Percentiles rank a stretch among this genome's conserved stretches.
Conservation (phyloP, 192 early-diverging fungal species). For the Piromyces finnis region DNA sequence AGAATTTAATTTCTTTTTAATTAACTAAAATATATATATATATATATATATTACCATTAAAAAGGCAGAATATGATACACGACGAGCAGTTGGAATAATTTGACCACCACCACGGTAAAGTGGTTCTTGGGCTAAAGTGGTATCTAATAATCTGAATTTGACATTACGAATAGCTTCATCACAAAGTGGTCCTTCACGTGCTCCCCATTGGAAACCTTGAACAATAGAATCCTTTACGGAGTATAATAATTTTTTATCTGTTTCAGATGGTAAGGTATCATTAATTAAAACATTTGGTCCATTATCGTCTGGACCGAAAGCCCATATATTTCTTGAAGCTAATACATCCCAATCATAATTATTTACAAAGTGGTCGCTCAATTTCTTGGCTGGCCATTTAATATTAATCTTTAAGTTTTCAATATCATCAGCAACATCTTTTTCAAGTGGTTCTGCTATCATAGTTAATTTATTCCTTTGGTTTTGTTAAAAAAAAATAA, state of each 20-base stretch:
- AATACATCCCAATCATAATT: slow-evolving; percentile 90
- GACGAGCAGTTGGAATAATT: slow-evolving; percentile 87
- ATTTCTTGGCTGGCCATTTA: slow-evolving; percentile 50
- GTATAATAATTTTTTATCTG: slow-evolving; percentile 60
- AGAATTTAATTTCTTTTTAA: no score
- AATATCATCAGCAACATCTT: slow-evolving; percentile 81
- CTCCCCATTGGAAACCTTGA: slow-evolving; percentile 97
- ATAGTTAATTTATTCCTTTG: slow-evolving; percentile 84
- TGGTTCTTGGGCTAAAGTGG: slow-evolving; percentile 62
- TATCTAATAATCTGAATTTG: slow-evolving; percentile 84
- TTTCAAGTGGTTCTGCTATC: slow-evolving; percentile 86
- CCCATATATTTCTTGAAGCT: slow-evolving; percentile 88
- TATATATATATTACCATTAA: slow-evolving; percentile 67
- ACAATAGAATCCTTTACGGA: slow-evolving; percentile 67
- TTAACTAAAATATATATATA: no score
- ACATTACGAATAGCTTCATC: slow-evolving; percentile 96
- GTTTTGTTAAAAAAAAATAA: no score
- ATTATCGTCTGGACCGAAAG: slow-evolving; percentile 83
- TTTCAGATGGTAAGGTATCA: slow-evolving; percentile 84
- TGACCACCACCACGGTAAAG: slow-evolving; percentile 90
- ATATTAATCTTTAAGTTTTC: slow-evolving; percentile 54
- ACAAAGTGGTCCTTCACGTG: slow-evolving; percentile 85
- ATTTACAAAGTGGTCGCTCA: slow-evolving; percentile 64
- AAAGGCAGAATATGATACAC: slow-evolving; percentile 93
- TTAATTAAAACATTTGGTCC: slow-evolving; percentile 89